Percentiles rank a stretch among this genome's conserved stretches.
Conservation (phyloP, 306 rosid genomes). For the Casuarina cunninghamiana region DNA sequence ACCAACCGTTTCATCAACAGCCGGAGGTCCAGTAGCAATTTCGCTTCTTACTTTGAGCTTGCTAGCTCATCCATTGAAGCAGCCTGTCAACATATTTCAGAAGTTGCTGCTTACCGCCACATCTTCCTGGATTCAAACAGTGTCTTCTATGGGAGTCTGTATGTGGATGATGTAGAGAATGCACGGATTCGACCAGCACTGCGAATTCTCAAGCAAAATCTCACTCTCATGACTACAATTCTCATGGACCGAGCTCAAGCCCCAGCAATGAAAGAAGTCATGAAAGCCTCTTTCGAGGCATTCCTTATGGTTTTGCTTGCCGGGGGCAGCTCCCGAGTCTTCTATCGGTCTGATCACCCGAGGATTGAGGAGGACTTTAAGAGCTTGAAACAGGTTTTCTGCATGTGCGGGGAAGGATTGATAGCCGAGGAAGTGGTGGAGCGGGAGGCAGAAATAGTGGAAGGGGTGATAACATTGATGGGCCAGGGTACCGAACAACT, state of each 20-base stretch:
- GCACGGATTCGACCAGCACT: slow-evolving; percentile 72
- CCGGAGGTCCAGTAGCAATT: slow-evolving; percentile 29
- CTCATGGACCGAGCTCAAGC: slow-evolving; percentile 76
- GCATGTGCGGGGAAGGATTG: slow-evolving; percentile 80
- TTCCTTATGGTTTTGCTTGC: slow-evolving; percentile 90
- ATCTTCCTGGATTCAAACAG: slow-evolving; percentile 81
- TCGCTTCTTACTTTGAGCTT: slow-evolving; percentile 58
- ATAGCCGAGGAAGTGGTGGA: slow-evolving; percentile 69
- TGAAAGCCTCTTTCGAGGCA: slow-evolving; percentile 86
- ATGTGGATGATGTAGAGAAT: slow-evolving; percentile 58
- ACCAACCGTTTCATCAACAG: slow-evolving; percentile 29
- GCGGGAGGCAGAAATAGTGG: slow-evolving; percentile 69
- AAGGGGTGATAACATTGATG: slow-evolving; percentile 74
- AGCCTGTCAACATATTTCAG: slow-evolving; percentile 73
- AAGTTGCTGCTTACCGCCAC: slow-evolving; percentile 85
- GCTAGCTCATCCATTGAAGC: slow-evolving; percentile 45
- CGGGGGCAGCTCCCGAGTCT: slow-evolving; percentile 74
- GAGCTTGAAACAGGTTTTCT: slow-evolving; percentile 61
- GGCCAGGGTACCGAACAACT: slow-evolving; percentile 72
- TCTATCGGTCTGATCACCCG: slow-evolving; percentile 50
- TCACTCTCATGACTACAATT: slow-evolving; percentile 64
- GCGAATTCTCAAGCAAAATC: slow-evolving; percentile 68
- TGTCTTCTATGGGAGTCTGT: slow-evolving; percentile 73
- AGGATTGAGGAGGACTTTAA: slow-evolving; percentile 78
- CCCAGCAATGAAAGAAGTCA: slow-evolving; percentile 76